A percentile compares a stretch with the other conserved stretches of the same genome.
These are phyloP conservation scores for Massarina eburnea DNA, from an alignment of 2,329 filamentous ascomycete genomes.

Conservation along the genomic window DNA sequence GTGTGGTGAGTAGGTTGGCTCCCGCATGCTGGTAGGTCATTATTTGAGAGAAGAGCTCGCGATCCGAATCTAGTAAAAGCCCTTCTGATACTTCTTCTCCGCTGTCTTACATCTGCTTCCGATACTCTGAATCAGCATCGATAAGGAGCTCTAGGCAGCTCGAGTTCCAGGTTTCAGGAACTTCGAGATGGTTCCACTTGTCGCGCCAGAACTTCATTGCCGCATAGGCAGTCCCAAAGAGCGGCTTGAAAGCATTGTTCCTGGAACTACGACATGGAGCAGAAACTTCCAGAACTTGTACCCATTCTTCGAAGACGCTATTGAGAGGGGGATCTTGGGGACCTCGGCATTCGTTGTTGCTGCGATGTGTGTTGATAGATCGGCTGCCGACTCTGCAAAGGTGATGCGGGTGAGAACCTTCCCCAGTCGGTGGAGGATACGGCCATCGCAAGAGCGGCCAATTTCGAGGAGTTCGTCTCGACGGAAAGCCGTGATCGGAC, in stretches of 20 bases:
- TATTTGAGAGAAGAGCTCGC: slow-evolving; percentile 48
- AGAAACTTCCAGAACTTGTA: slow-evolving; percentile 53
- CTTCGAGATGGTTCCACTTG: slow-evolving; percentile 52
- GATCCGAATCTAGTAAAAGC: slow-evolving; percentile 44
- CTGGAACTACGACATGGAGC: slow-evolving; percentile 52
- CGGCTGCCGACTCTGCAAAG: slow-evolving; percentile 44
- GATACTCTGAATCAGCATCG: slow-evolving; percentile 45
- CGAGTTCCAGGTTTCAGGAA: slow-evolving; percentile 55
- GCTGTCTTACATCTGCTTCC: slow-evolving; percentile 6
- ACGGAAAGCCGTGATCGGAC: slow-evolving; percentile 42
- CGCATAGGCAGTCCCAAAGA: slow-evolving; percentile 45
- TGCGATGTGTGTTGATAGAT: slow-evolving; percentile 50
- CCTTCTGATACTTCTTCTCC: slow-evolving; percentile 11
- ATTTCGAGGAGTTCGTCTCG: slow-evolving; percentile 55
- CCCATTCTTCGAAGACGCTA: slow-evolving; percentile 41
- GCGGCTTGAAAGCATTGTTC: slow-evolving; percentile 49
- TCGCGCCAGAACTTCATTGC: slow-evolving; percentile 47
- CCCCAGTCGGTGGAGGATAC: slow-evolving; percentile 52
- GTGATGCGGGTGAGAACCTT: slow-evolving; percentile 51
- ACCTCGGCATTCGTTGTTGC: slow-evolving; percentile 32
- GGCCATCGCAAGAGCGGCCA: slow-evolving; percentile 53
- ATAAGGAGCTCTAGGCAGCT: slow-evolving; percentile 51
- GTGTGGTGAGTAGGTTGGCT: slow-evolving; percentile 50
- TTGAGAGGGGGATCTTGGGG: slow-evolving; percentile 48
- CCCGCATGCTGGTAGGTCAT: slow-evolving; percentile 52